Percentiles rank a stretch among this genome's conserved stretches.
phyloP scores from a whole-genome alignment of 2,329 filamentous ascomycete genomes.

The Rhinocladiella mackenziei region DNA sequence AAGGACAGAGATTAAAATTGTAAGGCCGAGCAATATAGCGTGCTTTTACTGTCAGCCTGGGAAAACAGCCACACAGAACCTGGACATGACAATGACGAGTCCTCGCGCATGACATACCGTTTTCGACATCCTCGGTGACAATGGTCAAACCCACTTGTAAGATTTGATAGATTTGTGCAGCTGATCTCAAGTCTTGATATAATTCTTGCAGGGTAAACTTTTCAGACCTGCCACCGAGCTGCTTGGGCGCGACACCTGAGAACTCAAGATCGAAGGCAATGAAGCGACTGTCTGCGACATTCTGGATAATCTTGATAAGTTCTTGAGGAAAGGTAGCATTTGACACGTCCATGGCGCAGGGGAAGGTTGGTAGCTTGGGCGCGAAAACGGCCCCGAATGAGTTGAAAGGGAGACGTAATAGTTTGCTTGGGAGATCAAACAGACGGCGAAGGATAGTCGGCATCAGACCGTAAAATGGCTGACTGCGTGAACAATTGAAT shows the following conservation, averaged over 20 bases:
- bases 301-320: conserved; percentile 48
- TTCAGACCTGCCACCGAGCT: conserved; percentile 27
- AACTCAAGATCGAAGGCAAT: conserved; percentile 65
- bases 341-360: conserved; percentile 28
- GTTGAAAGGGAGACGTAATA: conserved; percentile 13
- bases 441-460: conserved; percentile 10
- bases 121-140: conserved; percentile 53
- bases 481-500: not conserved
- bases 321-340: conserved; percentile 23
- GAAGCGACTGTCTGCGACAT: conserved; percentile 57
- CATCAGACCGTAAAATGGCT: conserved; percentile 4
- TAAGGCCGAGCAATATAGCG: conserved; percentile 59
- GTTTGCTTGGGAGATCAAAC: conserved; percentile 14
- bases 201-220: conserved; percentile 55
- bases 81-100: not conserved
- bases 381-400: conserved; percentile 2
- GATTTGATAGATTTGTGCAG: conserved; percentile 61
- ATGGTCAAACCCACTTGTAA: conserved; percentile 65
- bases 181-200: conserved; percentile 58
- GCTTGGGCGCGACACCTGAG: conserved; percentile 53
- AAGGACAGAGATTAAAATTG: conserved; percentile 60
- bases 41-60: conserved; percentile 32
- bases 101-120: conserved; percentile 36
- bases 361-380: conserved; percentile 2
- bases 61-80: not conserved